Evolutionary conservation across 805 yeast species (phyloP), one percentile per base, ranked within the genome.

Genomic region (Ogataea minuta): DNA sequence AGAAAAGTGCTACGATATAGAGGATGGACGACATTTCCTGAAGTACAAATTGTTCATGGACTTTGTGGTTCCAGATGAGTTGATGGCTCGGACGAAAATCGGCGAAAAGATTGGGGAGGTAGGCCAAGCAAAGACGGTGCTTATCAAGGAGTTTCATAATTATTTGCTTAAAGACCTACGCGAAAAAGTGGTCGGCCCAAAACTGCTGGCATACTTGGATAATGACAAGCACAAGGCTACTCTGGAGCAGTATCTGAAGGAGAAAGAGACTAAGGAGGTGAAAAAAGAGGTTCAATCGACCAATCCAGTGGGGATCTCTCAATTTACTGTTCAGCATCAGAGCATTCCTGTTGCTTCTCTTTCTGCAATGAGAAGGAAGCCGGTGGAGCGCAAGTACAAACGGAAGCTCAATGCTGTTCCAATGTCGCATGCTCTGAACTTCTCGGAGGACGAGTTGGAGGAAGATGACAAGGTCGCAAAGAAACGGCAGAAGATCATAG

Each of bases 141-240:
- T 89, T 33, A 56, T 80, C 17, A 76, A 74, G 39, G 95, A 88
- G 48, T 69, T 88, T 35, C 77, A 76, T 43, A 64, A 67, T 9
- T 78, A 80, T 32, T 58, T 88, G 31, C 64, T 78, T 14, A 81
- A 82, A 44, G 95, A 88, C 61, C 74, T 88, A 16, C 70, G 84
- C 48, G 91, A 80, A 52, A 74, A 87, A 44, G 63, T 84, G 3
- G 72, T 86, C 16, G 89, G 84, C 0, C 87, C 93, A 0, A 68
- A 72, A 2, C 74, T 88, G 12, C 67, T 84, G 38, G 80, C 80
- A 21, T 61, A 73, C 13, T 66, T 88, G 48, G 72, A 76, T 41
- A 80, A 79, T 27, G 75, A 73, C 4, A 72, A 71, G 26, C 82
- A 74, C 53, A 83, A 86, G 1, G 73, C 70, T 3, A 55, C 64